These are phyloP conservation scores for Blumeriella jaapii DNA, from an alignment of 2,329 filamentous ascomycete genomes.

Conservation along the genomic window DNA sequence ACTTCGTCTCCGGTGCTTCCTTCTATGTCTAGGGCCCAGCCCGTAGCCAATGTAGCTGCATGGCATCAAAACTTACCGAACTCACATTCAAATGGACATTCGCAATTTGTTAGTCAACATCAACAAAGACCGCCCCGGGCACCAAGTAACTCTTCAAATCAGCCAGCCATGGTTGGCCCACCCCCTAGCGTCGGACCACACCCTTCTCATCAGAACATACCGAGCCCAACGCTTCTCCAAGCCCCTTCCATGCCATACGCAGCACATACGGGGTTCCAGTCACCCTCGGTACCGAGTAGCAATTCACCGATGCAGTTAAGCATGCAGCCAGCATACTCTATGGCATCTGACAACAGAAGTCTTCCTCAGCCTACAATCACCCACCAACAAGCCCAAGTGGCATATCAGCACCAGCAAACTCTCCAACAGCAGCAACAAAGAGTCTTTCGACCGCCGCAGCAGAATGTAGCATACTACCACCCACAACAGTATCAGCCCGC, in stretches of 20 bases:
- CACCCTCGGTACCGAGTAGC: constrained; percentile 6
- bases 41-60: not conserved
- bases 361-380: not conserved
- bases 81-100: constrained; percentile 7
- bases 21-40: constrained; percentile 4
- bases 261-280: constrained; percentile 12
- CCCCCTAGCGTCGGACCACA: constrained; percentile 10
- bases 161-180: constrained; percentile 4
- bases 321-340: not conserved
- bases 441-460: too few relatives aligned
- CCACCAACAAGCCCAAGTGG: constrained; percentile 4
- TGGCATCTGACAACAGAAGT: not conserved
- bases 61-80: constrained; percentile 8
- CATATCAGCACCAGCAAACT: constrained; percentile 4
- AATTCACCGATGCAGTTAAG: constrained; percentile 3
- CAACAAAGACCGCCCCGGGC: constrained; percentile 2
- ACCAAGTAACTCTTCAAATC: constrained; percentile 10
- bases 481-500: constrained; percentile 6
- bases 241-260: constrained; percentile 20
- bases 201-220: constrained; percentile 10
- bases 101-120: constrained; percentile 6
- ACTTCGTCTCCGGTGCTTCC: constrained; percentile 10
- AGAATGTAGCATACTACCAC: constrained; percentile 3
- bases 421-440: constrained; percentile 2
- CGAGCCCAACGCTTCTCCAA: constrained; percentile 18